Conservation (phyloP, 208 protist genomes). For the Eutreptiella sp. region DNA sequence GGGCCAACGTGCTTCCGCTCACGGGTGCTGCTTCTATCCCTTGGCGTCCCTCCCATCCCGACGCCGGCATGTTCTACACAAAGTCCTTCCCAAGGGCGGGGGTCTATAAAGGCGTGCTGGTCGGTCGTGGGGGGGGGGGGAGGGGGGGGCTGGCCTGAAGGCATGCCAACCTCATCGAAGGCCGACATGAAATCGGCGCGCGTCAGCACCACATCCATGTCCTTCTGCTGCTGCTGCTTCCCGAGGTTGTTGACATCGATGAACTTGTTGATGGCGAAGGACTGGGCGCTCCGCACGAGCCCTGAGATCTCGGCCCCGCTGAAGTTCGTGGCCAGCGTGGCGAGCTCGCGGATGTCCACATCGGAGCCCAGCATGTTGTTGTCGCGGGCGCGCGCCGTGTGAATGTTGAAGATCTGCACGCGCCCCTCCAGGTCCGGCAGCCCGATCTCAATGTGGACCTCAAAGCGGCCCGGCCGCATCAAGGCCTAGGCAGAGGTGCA, state of each 20-base stretch:
- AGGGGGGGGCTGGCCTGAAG: no score
- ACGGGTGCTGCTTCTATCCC: no score
- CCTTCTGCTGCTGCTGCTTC: conserved; percentile 47
- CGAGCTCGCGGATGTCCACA: conserved; percentile 86
- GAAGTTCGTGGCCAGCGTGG: conserved; percentile 95
- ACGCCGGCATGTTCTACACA: no score
- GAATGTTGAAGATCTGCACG: conserved; percentile 97
- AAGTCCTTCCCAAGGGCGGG: no score
- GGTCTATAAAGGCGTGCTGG: no score
- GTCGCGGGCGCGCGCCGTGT: conserved; percentile 88
- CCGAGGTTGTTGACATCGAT: conserved; percentile 70
- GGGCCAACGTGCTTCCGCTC: no score
- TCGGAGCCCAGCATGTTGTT: conserved; percentile 75
- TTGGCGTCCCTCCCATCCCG: no score
- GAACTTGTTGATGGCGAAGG: conserved; percentile 77
- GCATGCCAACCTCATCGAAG: no score
- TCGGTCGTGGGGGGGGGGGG: no score
- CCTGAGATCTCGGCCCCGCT: conserved; percentile 92
- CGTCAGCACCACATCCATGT: conserved; percentile 48
- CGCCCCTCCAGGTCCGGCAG: conserved; percentile 96
- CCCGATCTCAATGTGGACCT: conserved; percentile 95
- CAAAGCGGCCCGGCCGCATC: conserved; percentile 95
- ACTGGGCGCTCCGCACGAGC: conserved; percentile 71
- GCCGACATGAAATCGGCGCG: conserved; percentile 62
- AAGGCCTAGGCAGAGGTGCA: no score